Evolutionary conservation across 768 basidiomycete genomes (phyloP), one percentile per base, ranked within the genome.

Genomic region (Gloeostereum incarnatum): DNA sequence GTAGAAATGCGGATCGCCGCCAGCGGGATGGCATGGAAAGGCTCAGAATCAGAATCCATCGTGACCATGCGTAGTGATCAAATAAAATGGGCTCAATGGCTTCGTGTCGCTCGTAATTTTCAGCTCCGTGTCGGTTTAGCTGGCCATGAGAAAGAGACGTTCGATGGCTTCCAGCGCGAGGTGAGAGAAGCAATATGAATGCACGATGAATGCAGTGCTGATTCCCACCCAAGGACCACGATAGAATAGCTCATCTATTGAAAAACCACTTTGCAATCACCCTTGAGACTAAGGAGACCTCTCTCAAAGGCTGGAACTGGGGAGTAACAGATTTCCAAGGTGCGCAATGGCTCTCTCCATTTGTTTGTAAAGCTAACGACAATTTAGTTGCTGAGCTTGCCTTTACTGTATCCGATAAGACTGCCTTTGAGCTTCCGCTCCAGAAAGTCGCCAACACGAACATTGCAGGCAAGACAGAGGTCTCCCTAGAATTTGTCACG

Each of bases 221-320:
- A 13, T 27, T 39, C 33, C 22, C 29, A 19, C 10, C 21, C 8
- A 20, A 96, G 89, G 94, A 99, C 57, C 84, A 89, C 41, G 96
- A 98, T 42, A 83, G 81, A 45, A 54, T 98, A n/a, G 66, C 80
- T 3, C 63, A 71, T 36, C 55, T 93, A 30, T 60, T 96, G 47
- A 93, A 94, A 60, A 86, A 85, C 44, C 78, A 91, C 59, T 98
- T 91, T 62, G 75, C 72, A 30, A 66, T 94, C 41, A 76, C 84
- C 3, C 66, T 98, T 17, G 96, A 98, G 55, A 73, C 71, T 4
- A 81, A 79, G 56, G 96, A 99, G 47, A 69, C 80, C 13, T 81
- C 87, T 9, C 76, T 93, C 56, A 92, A 88, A 55, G 96, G 96
- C 1, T 98, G 91, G 91, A 98, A 99, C 57, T 98, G 96, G 96